Evolutionary conservation across 192 early-diverging fungal genomes (phyloP).

Genomic region (Entomortierella lignicola): DNA sequence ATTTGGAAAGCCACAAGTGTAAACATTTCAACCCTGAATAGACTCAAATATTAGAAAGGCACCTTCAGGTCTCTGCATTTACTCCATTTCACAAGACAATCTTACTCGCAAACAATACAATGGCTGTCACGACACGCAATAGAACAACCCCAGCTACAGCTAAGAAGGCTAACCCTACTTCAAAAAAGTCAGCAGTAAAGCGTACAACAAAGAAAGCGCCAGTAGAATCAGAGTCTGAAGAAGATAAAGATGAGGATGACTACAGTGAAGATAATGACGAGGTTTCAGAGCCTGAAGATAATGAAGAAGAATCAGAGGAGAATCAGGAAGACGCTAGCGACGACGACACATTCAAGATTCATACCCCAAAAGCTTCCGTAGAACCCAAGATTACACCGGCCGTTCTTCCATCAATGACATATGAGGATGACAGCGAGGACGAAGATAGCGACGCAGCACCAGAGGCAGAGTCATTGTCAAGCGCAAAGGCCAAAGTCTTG

Average conservation of each 20-base stretch:
- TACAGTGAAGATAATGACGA: conserved; percentile 2
- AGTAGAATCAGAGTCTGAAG: conserved; percentile 14
- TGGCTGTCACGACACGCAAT: conserved; percentile 46
- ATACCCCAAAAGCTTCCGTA: conserved; percentile 39
- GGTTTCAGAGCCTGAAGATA: conserved; percentile 9
- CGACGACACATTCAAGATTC: conserved; percentile 50
- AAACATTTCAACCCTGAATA: conserved; percentile 16
- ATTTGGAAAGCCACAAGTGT: conserved; percentile 34
- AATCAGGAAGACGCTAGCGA: conserved; percentile 12
- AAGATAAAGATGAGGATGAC: conserved; percentile 2
- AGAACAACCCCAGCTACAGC: conserved; percentile 5
- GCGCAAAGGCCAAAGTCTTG: conserved; percentile 43
- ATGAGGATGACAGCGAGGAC: conserved; percentile 43
- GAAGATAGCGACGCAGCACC: conserved; percentile 49
- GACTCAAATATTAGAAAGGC: too few relatives aligned
- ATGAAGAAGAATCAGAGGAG: conserved; percentile 3
- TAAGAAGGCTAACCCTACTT: conserved; percentile 8
- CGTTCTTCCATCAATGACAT: conserved; percentile 20
- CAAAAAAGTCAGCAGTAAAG: conserved; percentile 16
- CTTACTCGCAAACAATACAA: neutral
- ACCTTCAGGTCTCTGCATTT: neutral
- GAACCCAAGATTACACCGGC: conserved; percentile 23
- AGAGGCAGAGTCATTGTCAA: conserved; percentile 46
- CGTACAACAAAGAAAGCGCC: conserved; percentile 19
- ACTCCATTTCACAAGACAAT: neutral